These are phyloP conservation scores for Pelagomonas calceolata DNA, from an alignment of 108 stramenopile genomes.

Conservation along the genomic window DNA sequence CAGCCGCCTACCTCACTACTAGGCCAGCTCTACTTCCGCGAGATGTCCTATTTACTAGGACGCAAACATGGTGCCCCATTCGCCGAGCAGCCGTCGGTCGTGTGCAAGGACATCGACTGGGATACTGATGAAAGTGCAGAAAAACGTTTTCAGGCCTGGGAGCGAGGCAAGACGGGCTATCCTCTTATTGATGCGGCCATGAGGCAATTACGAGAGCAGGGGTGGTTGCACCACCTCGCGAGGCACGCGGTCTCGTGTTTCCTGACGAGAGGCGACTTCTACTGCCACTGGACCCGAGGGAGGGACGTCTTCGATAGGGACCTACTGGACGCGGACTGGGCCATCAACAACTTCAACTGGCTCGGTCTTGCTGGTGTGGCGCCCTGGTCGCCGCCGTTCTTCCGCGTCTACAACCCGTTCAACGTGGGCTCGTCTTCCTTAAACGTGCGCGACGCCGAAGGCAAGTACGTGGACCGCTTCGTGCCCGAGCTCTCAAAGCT, in stretches of 20 bases:
- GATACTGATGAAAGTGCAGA: constrained; percentile 45
- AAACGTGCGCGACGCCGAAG: constrained; percentile 73
- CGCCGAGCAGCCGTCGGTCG: constrained; percentile 56
- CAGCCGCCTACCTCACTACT: constrained; percentile 84
- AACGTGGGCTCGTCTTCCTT: constrained; percentile 86
- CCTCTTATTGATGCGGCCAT: constrained; percentile 94
- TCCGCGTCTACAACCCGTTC: constrained; percentile 83
- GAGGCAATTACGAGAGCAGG: constrained; percentile 73
- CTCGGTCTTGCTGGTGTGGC: constrained; percentile 78
- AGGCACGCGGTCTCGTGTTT: constrained; percentile 94
- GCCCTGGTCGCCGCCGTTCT: constrained; percentile 64
- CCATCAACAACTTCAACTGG: constrained; percentile 91
- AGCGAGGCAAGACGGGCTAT: constrained; percentile 77
- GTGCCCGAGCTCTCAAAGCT: constrained; percentile 61
- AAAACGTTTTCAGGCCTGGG: constrained; percentile 64
- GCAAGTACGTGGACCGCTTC: constrained; percentile 32
- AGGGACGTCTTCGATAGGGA: constrained; percentile 59
- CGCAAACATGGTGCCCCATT: constrained; percentile 41
- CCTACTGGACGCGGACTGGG: constrained; percentile 85
- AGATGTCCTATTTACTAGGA: constrained; percentile 76
- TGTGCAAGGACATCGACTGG: constrained; percentile 70
- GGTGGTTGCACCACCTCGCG: constrained; percentile 93
- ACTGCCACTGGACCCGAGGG: constrained; percentile 85
- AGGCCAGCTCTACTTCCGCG: constrained; percentile 88
- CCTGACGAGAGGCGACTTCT: constrained; percentile 89